Evolutionary conservation across 331 rosid genomes (phyloP), one percentile per base, ranked within the genome.

Genomic region (Quercus tomentella): DNA sequence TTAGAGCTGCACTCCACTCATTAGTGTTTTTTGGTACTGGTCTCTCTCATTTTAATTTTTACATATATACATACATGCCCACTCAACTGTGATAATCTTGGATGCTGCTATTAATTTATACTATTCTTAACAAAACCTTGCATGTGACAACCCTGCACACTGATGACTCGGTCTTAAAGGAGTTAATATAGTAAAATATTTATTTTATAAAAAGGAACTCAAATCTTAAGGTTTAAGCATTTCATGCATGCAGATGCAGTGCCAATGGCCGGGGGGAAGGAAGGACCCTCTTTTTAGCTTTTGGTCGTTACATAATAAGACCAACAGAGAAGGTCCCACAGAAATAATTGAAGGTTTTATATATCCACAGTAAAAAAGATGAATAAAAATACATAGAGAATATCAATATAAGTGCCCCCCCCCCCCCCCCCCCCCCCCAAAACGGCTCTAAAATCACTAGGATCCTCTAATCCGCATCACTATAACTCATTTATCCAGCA

Each of bases 141-240:
- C 85, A 83, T 84, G 80, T 82, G 91, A 80, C 86, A 79, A 72
- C 54, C 43, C 68, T 76, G 52, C 81, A 72, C 80, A 76, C 71
- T 51, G 21, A 21, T 9, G 56, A 52, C 71, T 81, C 66, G 49
- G 66, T 83, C 77, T 68, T 76, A 58, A 72, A 67, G 49, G 49
- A 9, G 49, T 41, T 9, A 41, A 41, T 41, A 41, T 41, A 9
- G 2, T 10, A 9, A 68, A 41, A 70, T 56, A 30, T 70, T 23
- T 6, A n/a, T 16, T 15, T 43, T 45, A 21, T 73, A 66, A 31
- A 62, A 56, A 9, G 49, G 51, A 57, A 6, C 1, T 6, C 54
- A 1, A 63, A 33, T 54, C 89, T 82, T 86, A 86, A 35, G 61
- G 58, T 31, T 73, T 77, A 86, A 86, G 87, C 70, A 86, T 76